These are phyloP conservation scores for Ochromonas danica DNA, from an alignment of 108 stramenopile species.

Conservation along the genomic window DNA sequence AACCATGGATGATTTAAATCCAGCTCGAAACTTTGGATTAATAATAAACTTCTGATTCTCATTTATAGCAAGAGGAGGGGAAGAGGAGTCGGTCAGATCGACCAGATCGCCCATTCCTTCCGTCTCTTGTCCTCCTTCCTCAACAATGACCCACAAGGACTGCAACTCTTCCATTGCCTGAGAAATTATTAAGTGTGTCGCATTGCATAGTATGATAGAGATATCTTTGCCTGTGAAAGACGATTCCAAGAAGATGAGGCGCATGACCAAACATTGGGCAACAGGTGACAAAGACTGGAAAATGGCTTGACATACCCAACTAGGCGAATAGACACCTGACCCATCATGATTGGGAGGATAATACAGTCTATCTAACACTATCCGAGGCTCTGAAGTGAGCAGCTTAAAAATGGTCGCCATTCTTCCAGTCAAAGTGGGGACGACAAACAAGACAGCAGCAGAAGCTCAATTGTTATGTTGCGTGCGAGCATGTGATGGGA, in stretches of 20 bases:
- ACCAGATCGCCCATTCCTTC: background rate
- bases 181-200: background rate
- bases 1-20: background rate
- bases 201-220: background rate
- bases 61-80: background rate
- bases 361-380: too few relatives aligned
- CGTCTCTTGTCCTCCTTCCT: background rate
- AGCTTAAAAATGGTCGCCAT: too few relatives aligned
- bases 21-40: background rate
- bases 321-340: too few relatives aligned
- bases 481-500: too few relatives aligned
- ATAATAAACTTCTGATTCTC: background rate
- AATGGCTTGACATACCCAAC: background rate
- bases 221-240: background rate
- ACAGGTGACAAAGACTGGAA: background rate
- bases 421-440: too few relatives aligned
- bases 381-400: too few relatives aligned
- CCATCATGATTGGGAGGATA: too few relatives aligned
- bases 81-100: background rate
- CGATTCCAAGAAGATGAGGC: background rate
- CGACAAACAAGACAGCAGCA: too few relatives aligned
- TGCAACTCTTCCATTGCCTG: constrained; percentile 1
- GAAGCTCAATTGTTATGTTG: too few relatives aligned
- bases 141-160: background rate
- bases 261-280: background rate